Percentiles rank a stretch among this genome's conserved stretches.
Conservation (phyloP, 768 basidiomycete species). For the Saitozyma podzolica region DNA sequence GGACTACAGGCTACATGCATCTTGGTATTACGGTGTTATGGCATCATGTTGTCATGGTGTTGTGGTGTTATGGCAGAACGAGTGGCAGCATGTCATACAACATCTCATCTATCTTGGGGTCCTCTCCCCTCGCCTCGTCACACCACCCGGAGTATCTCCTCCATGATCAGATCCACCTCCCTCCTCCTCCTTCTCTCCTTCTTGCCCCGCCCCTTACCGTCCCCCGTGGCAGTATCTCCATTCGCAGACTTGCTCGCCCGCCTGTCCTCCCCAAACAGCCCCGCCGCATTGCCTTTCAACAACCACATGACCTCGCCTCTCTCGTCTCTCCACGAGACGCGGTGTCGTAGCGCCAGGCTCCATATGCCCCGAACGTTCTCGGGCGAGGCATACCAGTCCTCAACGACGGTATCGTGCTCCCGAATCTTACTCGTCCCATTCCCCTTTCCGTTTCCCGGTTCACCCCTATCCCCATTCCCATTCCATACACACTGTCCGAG, state of each 20-base stretch:
- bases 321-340: conserved; percentile 23
- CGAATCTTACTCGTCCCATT: neutral
- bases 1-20: too few species aligned
- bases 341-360: conserved; percentile 19
- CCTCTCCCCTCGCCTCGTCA: conserved; percentile 79
- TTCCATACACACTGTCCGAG: neutral
- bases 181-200: conserved; percentile 4
- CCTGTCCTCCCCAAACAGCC: conserved; percentile 1
- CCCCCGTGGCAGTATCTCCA: neutral
- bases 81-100: too few species aligned
- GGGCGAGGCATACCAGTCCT: conserved; percentile 26
- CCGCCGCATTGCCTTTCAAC: conserved; percentile 29
- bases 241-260: neutral
- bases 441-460: neutral
- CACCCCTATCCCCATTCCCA: neutral
- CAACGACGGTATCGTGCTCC: conserved; percentile 3
- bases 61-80: too few species aligned
- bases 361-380: conserved; percentile 30
- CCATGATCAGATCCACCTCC: conserved; percentile 21
- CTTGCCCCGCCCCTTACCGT: neutral
- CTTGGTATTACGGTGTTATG: too few species aligned
- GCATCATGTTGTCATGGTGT: too few species aligned
- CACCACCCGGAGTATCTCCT: conserved; percentile 19
- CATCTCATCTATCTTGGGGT: too few species aligned
- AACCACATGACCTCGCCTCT: conserved; percentile 39